phyloP scores from a whole-genome alignment of 495 filamentous ascomycete genomes.

The Letharia lupina region DNA sequence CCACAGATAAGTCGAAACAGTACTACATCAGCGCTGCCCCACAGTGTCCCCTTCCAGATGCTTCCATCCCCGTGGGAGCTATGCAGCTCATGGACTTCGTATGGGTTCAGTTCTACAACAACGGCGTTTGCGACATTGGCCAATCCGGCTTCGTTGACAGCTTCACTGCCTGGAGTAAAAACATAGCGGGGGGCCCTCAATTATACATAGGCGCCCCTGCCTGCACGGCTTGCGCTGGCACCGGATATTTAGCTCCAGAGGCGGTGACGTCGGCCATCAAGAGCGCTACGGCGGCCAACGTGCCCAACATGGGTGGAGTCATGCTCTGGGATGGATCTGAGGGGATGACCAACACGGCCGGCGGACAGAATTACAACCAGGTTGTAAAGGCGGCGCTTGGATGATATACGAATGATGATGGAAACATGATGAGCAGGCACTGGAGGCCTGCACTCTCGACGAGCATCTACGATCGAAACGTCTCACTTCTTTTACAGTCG shows the following conservation, averaged over 20 bases:
- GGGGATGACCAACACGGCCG: slow-evolving; percentile 24
- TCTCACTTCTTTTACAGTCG: slow-evolving; percentile 4
- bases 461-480: neutral
- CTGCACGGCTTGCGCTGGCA: slow-evolving; percentile 31
- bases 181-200: slow-evolving; percentile 37
- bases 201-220: slow-evolving; percentile 44
- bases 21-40: slow-evolving; percentile 53
- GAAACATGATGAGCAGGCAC: neutral
- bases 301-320: slow-evolving; percentile 41
- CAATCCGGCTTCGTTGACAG: slow-evolving; percentile 27
- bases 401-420: neutral
- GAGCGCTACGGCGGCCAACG: slow-evolving; percentile 25
- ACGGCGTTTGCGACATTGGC: slow-evolving; percentile 29
- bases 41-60: slow-evolving; percentile 48
- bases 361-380: slow-evolving; percentile 16
- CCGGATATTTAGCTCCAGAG: slow-evolving; percentile 37
- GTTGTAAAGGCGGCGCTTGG: slow-evolving; percentile 22
- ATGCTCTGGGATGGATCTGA: slow-evolving; percentile 47
- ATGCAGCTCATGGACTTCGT: slow-evolving; percentile 35
- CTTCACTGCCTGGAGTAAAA: slow-evolving; percentile 39
- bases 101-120: slow-evolving; percentile 43
- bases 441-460: neutral
- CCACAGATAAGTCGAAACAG: slow-evolving; percentile 34
- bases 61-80: slow-evolving; percentile 38
- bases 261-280: slow-evolving; percentile 30